Base-by-base conservation (phyloP, 495 filamentous ascomycete genomes). In the Penicillium antarcticum region DNA sequence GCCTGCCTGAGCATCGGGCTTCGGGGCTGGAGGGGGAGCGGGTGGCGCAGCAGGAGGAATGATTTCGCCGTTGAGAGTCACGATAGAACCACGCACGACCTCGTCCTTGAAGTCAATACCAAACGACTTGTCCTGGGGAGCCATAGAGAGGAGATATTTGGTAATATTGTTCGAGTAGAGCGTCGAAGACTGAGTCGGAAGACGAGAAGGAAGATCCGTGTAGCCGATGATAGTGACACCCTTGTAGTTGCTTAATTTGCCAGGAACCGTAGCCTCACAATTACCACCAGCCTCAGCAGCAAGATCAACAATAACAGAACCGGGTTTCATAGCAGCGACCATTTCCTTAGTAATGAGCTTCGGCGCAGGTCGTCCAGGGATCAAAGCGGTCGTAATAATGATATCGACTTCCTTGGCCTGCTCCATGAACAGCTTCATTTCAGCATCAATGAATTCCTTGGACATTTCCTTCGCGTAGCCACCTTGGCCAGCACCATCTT, bases 401-500 rank as follows among this genome's bases (percentile, higher is more conserved):
- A 92, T 92, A 62, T 92, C 88, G n/a, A 91, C 87, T 36, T 49
- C 88, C 13, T 78, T 79, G 48, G 85, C 86, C 61, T 91, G 88
- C 57, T 91, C 84, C 59, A 86, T 82, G 59, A 92, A 92, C 21
- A 92, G 75, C 65, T 86, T 89, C 88, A 90, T 91, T 61, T 92
- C 88, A 7, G 88, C 88, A 51, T 87, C 88, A 62, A 89, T 88
- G 63, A 92, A 92, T 63, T 91, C 88, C 55, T 88, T 87, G 45
- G 87, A 90, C 88, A 92, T 92, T 60, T 88, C 87, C 57, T 92
- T 92, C 32, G 85, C 87, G 52, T 92, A 92, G 10, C 88, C 88
- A 17, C 88, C 88, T 13, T 85, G 79, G 2, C 88, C 88, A n/a
- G 86, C 79, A 12, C 88, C 88, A 50, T 91, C 88, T 67, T 92